phyloP scores from a whole-genome alignment of 169 alveolate species.

The Cryptosporidium xiaoi region DNA sequence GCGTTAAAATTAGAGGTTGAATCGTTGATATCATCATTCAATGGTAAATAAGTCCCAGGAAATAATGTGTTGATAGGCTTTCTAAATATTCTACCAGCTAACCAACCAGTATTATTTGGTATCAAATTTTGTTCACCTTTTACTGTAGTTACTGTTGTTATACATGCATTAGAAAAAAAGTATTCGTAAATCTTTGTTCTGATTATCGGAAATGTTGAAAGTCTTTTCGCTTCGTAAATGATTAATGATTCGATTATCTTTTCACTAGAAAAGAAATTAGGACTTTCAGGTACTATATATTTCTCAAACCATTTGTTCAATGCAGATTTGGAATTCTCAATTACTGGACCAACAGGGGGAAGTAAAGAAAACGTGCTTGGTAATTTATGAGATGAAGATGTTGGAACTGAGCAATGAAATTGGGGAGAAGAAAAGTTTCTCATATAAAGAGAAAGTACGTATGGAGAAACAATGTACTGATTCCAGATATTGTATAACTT shows the following conservation, averaged over 20 bases:
- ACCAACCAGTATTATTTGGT: conserved; percentile 49
- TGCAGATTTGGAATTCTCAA: conserved; percentile 57
- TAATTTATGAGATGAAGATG: conserved; percentile 26
- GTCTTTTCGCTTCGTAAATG: conserved; percentile 53
- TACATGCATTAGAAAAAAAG: conserved; percentile 53
- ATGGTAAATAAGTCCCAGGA: conserved; percentile 60
- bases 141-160: conserved; percentile 68
- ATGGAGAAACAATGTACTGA: conserved; percentile 57
- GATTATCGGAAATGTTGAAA: conserved; percentile 51
- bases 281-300: conserved; percentile 35
- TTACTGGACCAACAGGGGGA: conserved; percentile 72
- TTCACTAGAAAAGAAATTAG: conserved; percentile 25
- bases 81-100: conserved; percentile 58
- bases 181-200: conserved; percentile 41
- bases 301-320: conserved; percentile 64
- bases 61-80: conserved; percentile 48
- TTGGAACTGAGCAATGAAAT: conserved; percentile 61
- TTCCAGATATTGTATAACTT: conserved; percentile 26
- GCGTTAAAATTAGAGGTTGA: not conserved
- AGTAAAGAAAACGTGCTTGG: conserved; percentile 35
- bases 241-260: conserved; percentile 52
- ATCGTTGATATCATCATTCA: conserved; percentile 16
- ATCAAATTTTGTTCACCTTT: conserved; percentile 44
- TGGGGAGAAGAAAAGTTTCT: conserved; percentile 57
- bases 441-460: conserved; percentile 36